Evolutionary conservation across 2,329 filamentous ascomycete species (phyloP).

Genomic region (Phaeosphaeriaceae sp.): DNA sequence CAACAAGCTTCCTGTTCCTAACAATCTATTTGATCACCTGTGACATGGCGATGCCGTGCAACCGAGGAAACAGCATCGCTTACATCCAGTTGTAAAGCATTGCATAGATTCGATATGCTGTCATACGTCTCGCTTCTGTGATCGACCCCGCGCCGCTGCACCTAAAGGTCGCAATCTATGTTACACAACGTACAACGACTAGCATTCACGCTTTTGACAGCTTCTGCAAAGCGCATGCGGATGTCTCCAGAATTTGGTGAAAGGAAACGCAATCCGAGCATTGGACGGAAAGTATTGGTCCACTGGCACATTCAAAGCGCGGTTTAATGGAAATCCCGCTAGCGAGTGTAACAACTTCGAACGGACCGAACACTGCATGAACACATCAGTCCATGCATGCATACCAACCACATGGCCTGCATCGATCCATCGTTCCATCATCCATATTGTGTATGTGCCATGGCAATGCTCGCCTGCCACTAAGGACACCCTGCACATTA

Average conservation of each 20-base stretch:
- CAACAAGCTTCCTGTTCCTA: constrained; percentile 9
- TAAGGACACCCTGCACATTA: background rate
- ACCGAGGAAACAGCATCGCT: constrained; percentile 6
- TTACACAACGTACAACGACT: background rate
- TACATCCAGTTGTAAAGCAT: background rate
- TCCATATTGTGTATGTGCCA: background rate
- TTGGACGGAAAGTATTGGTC: background rate
- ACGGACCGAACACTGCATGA: constrained; percentile 3
- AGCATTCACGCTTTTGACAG: background rate
- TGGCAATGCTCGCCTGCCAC: background rate
- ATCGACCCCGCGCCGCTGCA: background rate
- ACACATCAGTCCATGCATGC: background rate
- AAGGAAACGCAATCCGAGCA: background rate
- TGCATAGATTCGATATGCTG: background rate
- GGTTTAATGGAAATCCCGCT: background rate
- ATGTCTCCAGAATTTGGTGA: background rate
- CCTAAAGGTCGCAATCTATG: background rate
- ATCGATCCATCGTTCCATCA: background rate
- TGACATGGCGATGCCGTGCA: constrained; percentile 3
- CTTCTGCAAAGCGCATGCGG: background rate
- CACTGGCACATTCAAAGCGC: background rate
- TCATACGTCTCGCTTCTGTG: constrained; percentile 1
- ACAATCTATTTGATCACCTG: background rate
- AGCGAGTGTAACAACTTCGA: background rate
- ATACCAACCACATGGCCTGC: background rate